A percentile compares a stretch with the other conserved stretches of the same genome.
phyloP scores from a whole-genome alignment of 768 basidiomycete genomes.

The Xerocomellus dryophilus region DNA sequence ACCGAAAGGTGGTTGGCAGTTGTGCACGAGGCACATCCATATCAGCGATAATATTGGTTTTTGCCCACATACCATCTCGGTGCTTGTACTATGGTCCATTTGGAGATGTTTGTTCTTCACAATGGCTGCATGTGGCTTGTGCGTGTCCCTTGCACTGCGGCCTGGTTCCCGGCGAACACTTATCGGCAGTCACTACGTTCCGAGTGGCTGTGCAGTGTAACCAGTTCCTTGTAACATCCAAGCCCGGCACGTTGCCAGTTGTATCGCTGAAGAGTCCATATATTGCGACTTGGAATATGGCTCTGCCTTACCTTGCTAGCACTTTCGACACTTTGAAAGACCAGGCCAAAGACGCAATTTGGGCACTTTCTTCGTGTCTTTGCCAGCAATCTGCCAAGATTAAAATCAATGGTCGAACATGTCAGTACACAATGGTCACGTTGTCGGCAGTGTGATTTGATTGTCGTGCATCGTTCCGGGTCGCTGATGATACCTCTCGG shows the following conservation, averaged over 20 bases:
- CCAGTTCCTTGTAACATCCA: no score
- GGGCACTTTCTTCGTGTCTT: constrained; percentile 76
- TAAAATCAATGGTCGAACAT: constrained; percentile 95
- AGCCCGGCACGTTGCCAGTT: no score
- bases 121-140: not conserved
- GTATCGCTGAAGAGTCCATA: no score
- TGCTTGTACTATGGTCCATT: not conserved
- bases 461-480: not conserved
- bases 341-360: constrained; percentile 78
- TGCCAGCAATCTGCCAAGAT: constrained; percentile 81
- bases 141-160: not conserved
- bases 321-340: constrained; percentile 61
- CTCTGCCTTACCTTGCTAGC: constrained; percentile 34
- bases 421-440: constrained; percentile 45
- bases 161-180: no score
- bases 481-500: constrained; percentile 1
- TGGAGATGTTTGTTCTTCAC: constrained; percentile 7
- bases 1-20: not conserved
- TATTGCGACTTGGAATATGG: constrained; percentile 21
- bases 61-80: not conserved
- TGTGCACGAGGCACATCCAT: constrained; percentile 26
- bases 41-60: constrained; percentile 12
- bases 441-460: constrained; percentile 3
- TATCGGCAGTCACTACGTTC: no score
- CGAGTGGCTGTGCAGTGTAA: constrained; percentile 10